Evolutionary conservation across 2,329 filamentous ascomycete genomes (phyloP).

Genomic region (Ceratocystis huliohia): DNA sequence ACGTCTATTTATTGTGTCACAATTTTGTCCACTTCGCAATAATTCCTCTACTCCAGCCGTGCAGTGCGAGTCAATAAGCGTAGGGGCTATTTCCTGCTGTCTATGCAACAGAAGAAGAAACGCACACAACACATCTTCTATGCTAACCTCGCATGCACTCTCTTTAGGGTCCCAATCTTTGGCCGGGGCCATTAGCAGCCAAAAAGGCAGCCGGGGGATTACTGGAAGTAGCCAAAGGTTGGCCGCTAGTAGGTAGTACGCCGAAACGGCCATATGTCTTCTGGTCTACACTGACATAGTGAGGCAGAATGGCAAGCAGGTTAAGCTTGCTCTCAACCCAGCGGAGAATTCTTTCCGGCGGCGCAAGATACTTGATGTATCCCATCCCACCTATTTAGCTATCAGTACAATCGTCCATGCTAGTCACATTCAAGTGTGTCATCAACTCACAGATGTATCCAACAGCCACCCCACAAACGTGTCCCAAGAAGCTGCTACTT

Average conservation of each 20-base stretch:
- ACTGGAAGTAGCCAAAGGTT: constrained; percentile 27
- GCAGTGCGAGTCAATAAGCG: too few species aligned
- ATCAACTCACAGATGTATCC: constrained; percentile 67
- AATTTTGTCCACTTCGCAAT: not conserved
- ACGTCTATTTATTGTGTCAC: not conserved
- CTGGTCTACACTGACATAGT: constrained; percentile 89
- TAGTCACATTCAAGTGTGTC: not conserved
- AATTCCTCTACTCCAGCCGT: not conserved
- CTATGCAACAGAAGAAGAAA: too few species aligned
- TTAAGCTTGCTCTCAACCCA: constrained; percentile 86
- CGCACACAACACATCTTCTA: not conserved
- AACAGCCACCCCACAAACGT: constrained; percentile 68
- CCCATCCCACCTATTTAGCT: constrained; percentile 57
- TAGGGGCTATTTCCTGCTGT: too few species aligned
- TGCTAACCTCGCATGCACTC: not conserved
- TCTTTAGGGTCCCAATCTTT: constrained; percentile 55
- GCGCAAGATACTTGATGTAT: constrained; percentile 78
- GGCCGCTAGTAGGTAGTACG: constrained; percentile 53
- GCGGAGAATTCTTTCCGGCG: constrained; percentile 73
- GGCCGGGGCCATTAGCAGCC: constrained; percentile 38
- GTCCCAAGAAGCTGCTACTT: constrained; percentile 71
- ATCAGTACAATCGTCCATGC: constrained; percentile 4
- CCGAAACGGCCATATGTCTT: constrained; percentile 92
- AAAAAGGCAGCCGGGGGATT: constrained; percentile 46
- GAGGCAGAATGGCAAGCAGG: constrained; percentile 67